Conservation (phyloP, 2,329 filamentous ascomycete genomes). For the Sphaerulina vaccinii region DNA sequence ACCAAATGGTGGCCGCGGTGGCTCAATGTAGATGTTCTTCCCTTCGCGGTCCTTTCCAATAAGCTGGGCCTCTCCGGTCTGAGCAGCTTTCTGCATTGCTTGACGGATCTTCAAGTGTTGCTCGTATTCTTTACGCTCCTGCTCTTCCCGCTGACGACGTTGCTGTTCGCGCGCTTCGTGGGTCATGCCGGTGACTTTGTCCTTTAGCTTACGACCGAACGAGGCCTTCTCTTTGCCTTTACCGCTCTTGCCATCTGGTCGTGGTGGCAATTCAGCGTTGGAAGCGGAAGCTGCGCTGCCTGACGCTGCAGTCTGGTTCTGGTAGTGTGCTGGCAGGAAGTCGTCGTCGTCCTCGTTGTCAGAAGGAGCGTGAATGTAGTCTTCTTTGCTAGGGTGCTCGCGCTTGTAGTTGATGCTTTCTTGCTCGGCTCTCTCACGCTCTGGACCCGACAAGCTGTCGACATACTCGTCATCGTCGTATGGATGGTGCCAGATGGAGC, state of each 20-base stretch:
- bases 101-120: slow-evolving; percentile 52
- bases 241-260: slow-evolving; percentile 28
- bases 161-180: slow-evolving; percentile 54
- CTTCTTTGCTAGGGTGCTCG: slow-evolving; percentile 35
- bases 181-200: slow-evolving; percentile 57
- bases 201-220: slow-evolving; percentile 59
- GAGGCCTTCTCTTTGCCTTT: slow-evolving; percentile 34
- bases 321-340: slow-evolving; percentile 28
- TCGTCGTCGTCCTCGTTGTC: slow-evolving; percentile 47
- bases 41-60: slow-evolving; percentile 56
- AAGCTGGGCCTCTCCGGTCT: slow-evolving; percentile 57
- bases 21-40: slow-evolving; percentile 59
- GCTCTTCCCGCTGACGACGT: slow-evolving; percentile 48
- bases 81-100: slow-evolving; percentile 52
- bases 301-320: slow-evolving; percentile 8
- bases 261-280: slow-evolving; percentile 24
- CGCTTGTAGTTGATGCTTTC: slow-evolving; percentile 36
- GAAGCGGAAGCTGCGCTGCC: slow-evolving; percentile 13
- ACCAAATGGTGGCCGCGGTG: slow-evolving; percentile 43
- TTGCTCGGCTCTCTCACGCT: slow-evolving; percentile 50
- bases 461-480: slow-evolving; percentile 60
- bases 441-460: slow-evolving; percentile 46
- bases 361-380: slow-evolving; percentile 48
- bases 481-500: slow-evolving; percentile 61
- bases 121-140: slow-evolving; percentile 54